These are phyloP conservation scores for Trichoderma lentiforme DNA, from an alignment of 2,329 filamentous ascomycete species.

Conservation along the genomic window DNA sequence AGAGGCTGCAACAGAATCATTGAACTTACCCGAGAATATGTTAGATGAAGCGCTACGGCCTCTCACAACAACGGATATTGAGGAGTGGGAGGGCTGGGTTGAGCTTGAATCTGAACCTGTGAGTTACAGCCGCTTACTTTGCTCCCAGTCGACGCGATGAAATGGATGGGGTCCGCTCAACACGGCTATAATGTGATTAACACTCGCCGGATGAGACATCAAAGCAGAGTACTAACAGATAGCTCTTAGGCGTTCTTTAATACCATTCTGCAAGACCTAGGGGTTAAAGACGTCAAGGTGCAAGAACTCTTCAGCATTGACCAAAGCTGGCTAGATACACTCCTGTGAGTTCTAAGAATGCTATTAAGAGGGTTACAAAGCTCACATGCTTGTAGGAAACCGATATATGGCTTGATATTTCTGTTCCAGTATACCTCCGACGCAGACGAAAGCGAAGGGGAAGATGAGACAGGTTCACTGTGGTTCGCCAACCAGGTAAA, in stretches of 20 bases:
- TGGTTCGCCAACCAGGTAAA: conserved; percentile 93
- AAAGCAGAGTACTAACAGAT: neutral
- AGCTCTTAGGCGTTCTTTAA: conserved; percentile 72
- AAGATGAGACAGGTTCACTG: conserved; percentile 47
- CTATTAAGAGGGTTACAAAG: neutral
- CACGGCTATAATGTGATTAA: neutral
- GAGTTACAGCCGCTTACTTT: conserved; percentile 30
- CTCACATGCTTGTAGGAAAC: conserved; percentile 49
- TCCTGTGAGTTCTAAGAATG: conserved; percentile 51
- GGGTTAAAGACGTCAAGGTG: conserved; percentile 68
- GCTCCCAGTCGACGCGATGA: neutral
- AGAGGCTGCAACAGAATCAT: conserved; percentile 29
- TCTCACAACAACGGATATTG: conserved; percentile 50
- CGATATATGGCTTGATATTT: conserved; percentile 83
- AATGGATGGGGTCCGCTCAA: neutral
- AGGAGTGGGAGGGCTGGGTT: conserved; percentile 68
- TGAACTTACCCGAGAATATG: conserved; percentile 38
- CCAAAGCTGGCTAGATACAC: conserved; percentile 55
- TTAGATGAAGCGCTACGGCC: conserved; percentile 46
- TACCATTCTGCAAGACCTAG: conserved; percentile 74
- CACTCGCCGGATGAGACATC: neutral
- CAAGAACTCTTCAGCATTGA: conserved; percentile 76
- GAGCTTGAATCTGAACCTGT: conserved; percentile 91
- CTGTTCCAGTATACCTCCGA: conserved; percentile 69
- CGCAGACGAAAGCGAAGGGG: conserved; percentile 53